phyloP scores from a whole-genome alignment of 2,329 filamentous ascomycete species.

The Colletotrichum spaethianum region DNA sequence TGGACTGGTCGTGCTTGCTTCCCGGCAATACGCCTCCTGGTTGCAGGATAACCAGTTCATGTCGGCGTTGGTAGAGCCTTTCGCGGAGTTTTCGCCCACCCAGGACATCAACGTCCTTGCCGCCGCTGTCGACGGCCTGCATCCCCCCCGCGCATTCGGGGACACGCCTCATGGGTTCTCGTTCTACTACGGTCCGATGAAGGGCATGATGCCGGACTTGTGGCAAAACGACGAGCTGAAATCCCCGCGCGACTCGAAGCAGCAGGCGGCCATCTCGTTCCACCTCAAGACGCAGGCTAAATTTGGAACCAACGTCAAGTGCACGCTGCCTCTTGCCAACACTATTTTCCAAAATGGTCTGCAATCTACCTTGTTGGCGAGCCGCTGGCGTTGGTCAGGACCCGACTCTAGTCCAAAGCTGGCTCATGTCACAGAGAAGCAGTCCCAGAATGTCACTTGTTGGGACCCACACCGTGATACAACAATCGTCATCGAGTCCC shows the following conservation, averaged over 20 bases:
- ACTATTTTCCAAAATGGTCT: constrained; percentile 82
- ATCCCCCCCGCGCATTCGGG: constrained; percentile 51
- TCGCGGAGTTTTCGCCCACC: not conserved
- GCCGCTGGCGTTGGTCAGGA: constrained; percentile 52
- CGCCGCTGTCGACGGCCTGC: constrained; percentile 70
- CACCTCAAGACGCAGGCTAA: not conserved
- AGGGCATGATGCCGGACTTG: constrained; percentile 60
- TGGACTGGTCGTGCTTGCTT: constrained; percentile 65
- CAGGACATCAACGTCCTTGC: constrained; percentile 61
- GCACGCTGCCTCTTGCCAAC: constrained; percentile 79
- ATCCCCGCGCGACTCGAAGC: constrained; percentile 12
- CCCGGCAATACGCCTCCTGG: constrained; percentile 62
- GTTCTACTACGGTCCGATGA: constrained; percentile 61
- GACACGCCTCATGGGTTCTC: constrained; percentile 62
- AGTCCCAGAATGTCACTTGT: constrained; percentile 54
- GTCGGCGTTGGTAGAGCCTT: constrained; percentile 41
- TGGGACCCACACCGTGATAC: constrained; percentile 42
- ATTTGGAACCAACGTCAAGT: constrained; percentile 44
- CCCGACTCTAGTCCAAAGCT: constrained; percentile 48
- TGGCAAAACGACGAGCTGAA: constrained; percentile 51
- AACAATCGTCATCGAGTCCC: constrained; percentile 44
- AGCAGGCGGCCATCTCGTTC: constrained; percentile 34
- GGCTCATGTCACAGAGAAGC: constrained; percentile 51
- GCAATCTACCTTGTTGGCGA: constrained; percentile 69
- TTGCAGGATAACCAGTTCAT: constrained; percentile 62